phyloP scores from a whole-genome alignment of 2,329 filamentous ascomycete genomes.

The Talaromyces pinophilus region DNA sequence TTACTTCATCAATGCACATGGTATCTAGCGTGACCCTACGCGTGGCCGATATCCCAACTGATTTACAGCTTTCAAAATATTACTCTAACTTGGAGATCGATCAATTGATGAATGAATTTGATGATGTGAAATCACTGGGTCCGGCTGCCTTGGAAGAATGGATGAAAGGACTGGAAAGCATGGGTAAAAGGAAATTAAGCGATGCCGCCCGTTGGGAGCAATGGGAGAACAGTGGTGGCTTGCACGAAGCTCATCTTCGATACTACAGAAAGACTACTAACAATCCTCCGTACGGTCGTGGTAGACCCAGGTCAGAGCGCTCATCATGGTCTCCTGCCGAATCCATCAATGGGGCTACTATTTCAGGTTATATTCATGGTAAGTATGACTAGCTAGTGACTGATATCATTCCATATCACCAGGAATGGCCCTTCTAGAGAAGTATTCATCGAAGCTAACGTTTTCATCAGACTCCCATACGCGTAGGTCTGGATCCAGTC shows the following conservation, averaged over 20 bases:
- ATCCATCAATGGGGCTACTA: background rate
- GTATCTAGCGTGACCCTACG: constrained; percentile 60
- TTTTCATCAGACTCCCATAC: background rate
- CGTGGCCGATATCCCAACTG: constrained; percentile 49
- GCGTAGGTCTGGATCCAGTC: background rate
- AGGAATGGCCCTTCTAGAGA: background rate
- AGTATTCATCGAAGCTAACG: background rate
- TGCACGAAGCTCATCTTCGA: constrained; percentile 25
- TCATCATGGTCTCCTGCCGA: background rate
- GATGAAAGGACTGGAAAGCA: constrained; percentile 70
- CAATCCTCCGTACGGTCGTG: background rate
- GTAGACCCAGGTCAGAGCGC: background rate
- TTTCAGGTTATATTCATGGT: constrained; percentile 10
- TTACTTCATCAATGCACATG: constrained; percentile 63
- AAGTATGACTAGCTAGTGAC: background rate
- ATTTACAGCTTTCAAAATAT: constrained; percentile 62
- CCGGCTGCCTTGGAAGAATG: constrained; percentile 71
- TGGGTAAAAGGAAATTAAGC: constrained; percentile 61
- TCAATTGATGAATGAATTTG: constrained; percentile 63
- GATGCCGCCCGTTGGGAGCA: constrained; percentile 73
- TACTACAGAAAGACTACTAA: background rate
- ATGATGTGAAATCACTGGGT: constrained; percentile 66
- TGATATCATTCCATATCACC: background rate
- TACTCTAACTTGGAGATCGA: constrained; percentile 66
- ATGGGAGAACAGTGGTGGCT: constrained; percentile 58